phyloP scores from a whole-genome alignment of 2,329 filamentous ascomycete genomes.

The Drechslerella coelobrocha region DNA sequence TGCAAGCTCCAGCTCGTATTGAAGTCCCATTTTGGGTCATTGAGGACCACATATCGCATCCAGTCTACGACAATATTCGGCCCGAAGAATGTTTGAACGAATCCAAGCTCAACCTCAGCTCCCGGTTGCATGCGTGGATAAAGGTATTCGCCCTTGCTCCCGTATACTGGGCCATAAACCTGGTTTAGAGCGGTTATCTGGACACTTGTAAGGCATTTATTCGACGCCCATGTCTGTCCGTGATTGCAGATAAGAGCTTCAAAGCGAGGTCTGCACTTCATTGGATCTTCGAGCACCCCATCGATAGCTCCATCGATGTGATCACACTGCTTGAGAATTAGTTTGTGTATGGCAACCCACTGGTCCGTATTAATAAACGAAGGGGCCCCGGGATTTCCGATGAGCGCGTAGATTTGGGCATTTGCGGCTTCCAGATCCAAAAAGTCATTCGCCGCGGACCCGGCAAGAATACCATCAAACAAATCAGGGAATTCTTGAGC shows the following conservation, averaged over 20 bases:
- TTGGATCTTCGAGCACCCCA: slow-evolving; percentile 59
- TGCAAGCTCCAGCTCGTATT: slow-evolving; percentile 57
- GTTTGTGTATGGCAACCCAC: slow-evolving; percentile 56
- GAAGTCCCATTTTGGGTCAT: slow-evolving; percentile 58
- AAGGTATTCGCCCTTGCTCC: slow-evolving; percentile 57
- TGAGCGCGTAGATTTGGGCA: background rate
- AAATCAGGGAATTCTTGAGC: slow-evolving; percentile 61
- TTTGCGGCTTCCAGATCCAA: slow-evolving; percentile 57
- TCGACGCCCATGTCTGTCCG: background rate
- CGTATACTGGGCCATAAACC: slow-evolving; percentile 56
- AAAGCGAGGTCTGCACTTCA: slow-evolving; percentile 56
- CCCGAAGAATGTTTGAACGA: slow-evolving; percentile 56
- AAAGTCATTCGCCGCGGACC: slow-evolving; percentile 60
- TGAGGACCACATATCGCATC: slow-evolving; percentile 61
- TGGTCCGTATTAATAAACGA: slow-evolving; percentile 54
- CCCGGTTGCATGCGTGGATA: slow-evolving; percentile 39
- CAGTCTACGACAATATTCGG: slow-evolving; percentile 63
- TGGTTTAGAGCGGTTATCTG: slow-evolving; percentile 56
- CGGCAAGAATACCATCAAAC: slow-evolving; percentile 62
- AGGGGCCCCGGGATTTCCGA: slow-evolving; percentile 54
- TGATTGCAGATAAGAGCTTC: slow-evolving; percentile 56
- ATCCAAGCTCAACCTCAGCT: background rate
- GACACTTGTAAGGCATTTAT: slow-evolving; percentile 54
- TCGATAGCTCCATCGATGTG: slow-evolving; percentile 61
- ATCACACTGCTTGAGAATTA: slow-evolving; percentile 63